Evolutionary conservation across 257 asterid genomes (phyloP).

Genomic region (Echites panduratus): DNA sequence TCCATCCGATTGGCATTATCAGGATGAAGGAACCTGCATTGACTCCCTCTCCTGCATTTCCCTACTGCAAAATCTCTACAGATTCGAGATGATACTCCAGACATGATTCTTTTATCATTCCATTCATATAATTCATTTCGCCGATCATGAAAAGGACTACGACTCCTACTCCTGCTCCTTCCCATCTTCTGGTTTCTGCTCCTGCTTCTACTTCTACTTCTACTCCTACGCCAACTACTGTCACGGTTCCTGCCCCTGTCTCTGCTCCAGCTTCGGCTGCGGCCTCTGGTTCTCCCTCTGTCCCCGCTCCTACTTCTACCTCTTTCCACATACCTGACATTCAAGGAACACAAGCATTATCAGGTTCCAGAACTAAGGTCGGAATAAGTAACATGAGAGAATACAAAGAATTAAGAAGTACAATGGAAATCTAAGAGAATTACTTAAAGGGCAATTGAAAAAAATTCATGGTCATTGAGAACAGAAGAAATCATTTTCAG

Average conservation of each 20-base stretch:
- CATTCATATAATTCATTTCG: constrained; percentile 46
- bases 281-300: constrained; percentile 39
- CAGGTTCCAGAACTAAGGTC: constrained; percentile 3
- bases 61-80: constrained; percentile 67
- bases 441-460: not conserved
- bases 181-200: constrained; percentile 40
- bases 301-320: constrained; percentile 38
- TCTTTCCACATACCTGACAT: constrained; percentile 45
- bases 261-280: constrained; percentile 57
- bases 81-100: constrained; percentile 47
- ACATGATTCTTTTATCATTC: constrained; percentile 50
- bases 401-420: not conserved
- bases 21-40: constrained; percentile 66
- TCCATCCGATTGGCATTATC: constrained; percentile 29
- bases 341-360: constrained; percentile 13
- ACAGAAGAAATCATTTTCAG: not conserved
- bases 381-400: not conserved
- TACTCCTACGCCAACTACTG: constrained; percentile 31
- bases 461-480: not conserved
- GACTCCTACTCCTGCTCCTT: constrained; percentile 44
- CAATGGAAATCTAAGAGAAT: not conserved
- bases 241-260: constrained; percentile 47
- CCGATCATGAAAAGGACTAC: constrained; percentile 48
- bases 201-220: constrained; percentile 37
- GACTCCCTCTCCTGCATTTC: constrained; percentile 69